Evolutionary conservation across 768 basidiomycete genomes (phyloP), one percentile per base, ranked within the genome.

Genomic region (Boletellus ananiceps): DNA sequence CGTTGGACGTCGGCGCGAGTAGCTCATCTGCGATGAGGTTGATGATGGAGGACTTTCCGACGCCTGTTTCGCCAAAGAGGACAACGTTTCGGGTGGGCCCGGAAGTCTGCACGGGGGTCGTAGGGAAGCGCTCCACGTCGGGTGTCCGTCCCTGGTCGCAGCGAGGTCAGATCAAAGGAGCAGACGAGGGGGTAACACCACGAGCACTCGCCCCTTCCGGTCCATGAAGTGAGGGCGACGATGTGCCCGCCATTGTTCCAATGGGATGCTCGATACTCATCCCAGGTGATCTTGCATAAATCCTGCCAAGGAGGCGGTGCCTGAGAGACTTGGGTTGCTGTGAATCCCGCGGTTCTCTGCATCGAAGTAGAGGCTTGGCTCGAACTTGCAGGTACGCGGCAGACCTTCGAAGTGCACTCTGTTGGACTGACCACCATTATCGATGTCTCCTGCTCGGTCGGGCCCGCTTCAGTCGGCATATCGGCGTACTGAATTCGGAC

Each of bases 11-110:
- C 2, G 16, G 43, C 2, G 52, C 33, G 19, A 18, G 15, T 2
- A 5, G 8, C 16, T 23, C 1, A 12, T 33, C 34, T 1, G 34
- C 39, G 19, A 45, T 45, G 34, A 41, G 33, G 44, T 45, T 45
- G 27, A 45, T 33, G 19, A 45, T 27, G 1, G 48, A 51, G 8
- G 38, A 47, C 27, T 51, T 51, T 13, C 50, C 45, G 25, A 40
- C 40, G 8, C 45, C 44, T 14, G 44, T 45, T 36, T 45, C 44
- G 21, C 44, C 44, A 16, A 45, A 35, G 16, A 45, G 34, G 34
- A 27, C n/a, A 2, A 45, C 14, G 35, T 45, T 45, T 8, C 13
- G n/a, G 1, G 25, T 40, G 25, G 15, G n/a, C 8, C 4, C n/a
- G 15, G n/a, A 9, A 11, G 25, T 11, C 40, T n/a, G 40, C 16